Base-by-base conservation (phyloP, 1,284 basidiomycete species). In the Cutaneotrichosporon cutaneum region DNA sequence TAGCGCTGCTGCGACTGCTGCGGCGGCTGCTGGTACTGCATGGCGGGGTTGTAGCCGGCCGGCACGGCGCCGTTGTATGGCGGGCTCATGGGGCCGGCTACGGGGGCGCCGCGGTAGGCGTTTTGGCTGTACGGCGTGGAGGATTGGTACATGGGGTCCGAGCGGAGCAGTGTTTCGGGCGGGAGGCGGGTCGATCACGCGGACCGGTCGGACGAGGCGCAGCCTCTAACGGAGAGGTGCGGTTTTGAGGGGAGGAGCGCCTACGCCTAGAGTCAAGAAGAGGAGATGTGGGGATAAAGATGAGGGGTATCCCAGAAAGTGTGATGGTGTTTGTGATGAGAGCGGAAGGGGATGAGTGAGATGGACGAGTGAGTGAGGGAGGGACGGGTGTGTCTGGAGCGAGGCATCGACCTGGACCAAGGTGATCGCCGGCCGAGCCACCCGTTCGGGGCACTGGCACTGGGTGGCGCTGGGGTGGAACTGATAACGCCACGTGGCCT, bases 11-110 rank as follows among this genome's bases (percentile, higher is more conserved):
- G 55, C 55, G 33, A 53, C 33, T n/a, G 33, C 35, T 55, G 39
- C 18, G 21, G 55, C 55, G 33, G 55, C 30, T 45, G 55, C 44
- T 33, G 44, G 35, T 39, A 54, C 35, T 56, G 42, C 55, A 47
- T 54, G 33, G 33, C 22, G 26, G 51, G 33, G 22, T 35, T 35
- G 52, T 36, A 36, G 22, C 33, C 32, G 5, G 50, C n/a, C 10
- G 33, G 33, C 18, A 22, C 45, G 11, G 11, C 22, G 52, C 33
- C 24, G 35, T 18, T 36, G 13, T 42, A 54, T 4, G 52, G 52
- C 33, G 24, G 21, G 22, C 22, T 21, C 35, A 54, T 26, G 21
- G 52, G 52, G 13, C 52, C 52, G 3, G 52, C 35, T 9, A 54
- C 52, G 3, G 52, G 35, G 11, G 35, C 33, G n/a, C 52, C 52